Evolutionary conservation across 2,329 filamentous ascomycete species (phyloP), one percentile per base, ranked within the genome.

Genomic region (Magnaporthiopsis incrustans): DNA sequence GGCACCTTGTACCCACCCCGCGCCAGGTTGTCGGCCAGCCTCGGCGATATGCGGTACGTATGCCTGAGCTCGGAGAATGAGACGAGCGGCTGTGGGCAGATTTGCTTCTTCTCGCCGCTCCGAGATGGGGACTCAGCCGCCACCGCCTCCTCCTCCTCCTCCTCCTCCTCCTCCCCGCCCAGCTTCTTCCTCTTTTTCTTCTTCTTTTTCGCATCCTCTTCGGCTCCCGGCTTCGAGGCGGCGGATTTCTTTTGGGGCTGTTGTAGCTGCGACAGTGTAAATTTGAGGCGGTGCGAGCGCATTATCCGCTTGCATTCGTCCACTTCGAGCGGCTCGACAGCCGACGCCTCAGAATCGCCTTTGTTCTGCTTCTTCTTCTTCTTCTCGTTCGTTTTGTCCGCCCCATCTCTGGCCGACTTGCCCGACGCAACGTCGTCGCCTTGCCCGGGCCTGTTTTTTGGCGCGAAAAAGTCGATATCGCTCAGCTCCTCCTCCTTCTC

Each of bases 1-100:
- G 95, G 95, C 64, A 92, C 80, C 50, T 84, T 86, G 73, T 96
- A 99, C 14, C 90, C 92, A 76, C 98, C 91, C n/a, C 85, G 82
- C 18, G 85, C 80, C 35, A 99, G 80, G 71, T 99, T 99, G 66
- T 89, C 85, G 2, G 87, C 86, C 59, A 99, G 77, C 57, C 87
- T 83, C 57, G 83, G 80, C 4, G 91, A 89, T 57, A 97, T 85
- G n/a, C 82, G 83, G 76, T 94, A 96, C 59, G 80, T 81, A 38
- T 81, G 79, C 53, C 86, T 83, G 65, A 99, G 78, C 70, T 95
- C 86, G 57, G 80, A 78, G 73, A 99, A 98, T 0, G 87, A 85
- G 59, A 84, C 84, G 68, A 99, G 78, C 1, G 95, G 94, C 67
- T 91, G 89, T 0, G 94, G 91, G 73, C 86, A 92, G 35, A 98